Base-by-base conservation (phyloP, 2,329 filamentous ascomycete genomes). In the Nigrospora oryzae region DNA sequence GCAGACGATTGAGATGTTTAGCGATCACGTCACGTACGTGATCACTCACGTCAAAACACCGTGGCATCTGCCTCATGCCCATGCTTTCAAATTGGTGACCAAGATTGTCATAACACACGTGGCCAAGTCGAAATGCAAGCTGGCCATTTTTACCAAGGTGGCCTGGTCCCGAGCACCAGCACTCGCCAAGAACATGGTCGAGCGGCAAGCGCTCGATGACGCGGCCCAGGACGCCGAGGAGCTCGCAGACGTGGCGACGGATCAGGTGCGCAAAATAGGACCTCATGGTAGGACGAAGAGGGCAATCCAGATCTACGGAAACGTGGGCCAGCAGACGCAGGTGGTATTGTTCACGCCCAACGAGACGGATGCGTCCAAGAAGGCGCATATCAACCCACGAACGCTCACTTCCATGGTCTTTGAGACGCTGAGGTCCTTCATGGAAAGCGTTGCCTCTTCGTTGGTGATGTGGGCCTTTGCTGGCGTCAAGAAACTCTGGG, bases 61-160 rank as follows among this genome's bases (percentile, higher is more conserved):
- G 8, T 95, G 89, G 88, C 89, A 95, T 68, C 73, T 97, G 34
- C 93, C 93, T 12, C 83, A 89, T 60, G 80, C 84, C 43, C 74
- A 81, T 40, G 77, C 81, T 42, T 95, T 97, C 66, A 83, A 84
- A 54, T 71, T 96, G 17, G 79, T 94, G 46, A 91, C 81, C 53
- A 96, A 95, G 65, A 82, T 95, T 50, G 89, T 96, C 51, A 93
- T 98, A 50, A 96, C 93, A 3, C 89, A 97, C 58, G 77, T 91
- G 48, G 83, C 89, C 43, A 97, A 97, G 66, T 89, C 87, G 12
- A 89, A 85, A 62, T 95, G 89, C 64, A 96, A 93, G 67, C 77
- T 98, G 45, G 85, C 89, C 23, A 79, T 97, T 37, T 95, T 88
- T 65, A 86, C 83, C 43, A 86, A 84, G 56, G 80, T 95, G n/a